These are phyloP conservation scores for Aspergillus brunneoviolaceus DNA, from an alignment of 2,329 filamentous ascomycete genomes.

Conservation along the genomic window DNA sequence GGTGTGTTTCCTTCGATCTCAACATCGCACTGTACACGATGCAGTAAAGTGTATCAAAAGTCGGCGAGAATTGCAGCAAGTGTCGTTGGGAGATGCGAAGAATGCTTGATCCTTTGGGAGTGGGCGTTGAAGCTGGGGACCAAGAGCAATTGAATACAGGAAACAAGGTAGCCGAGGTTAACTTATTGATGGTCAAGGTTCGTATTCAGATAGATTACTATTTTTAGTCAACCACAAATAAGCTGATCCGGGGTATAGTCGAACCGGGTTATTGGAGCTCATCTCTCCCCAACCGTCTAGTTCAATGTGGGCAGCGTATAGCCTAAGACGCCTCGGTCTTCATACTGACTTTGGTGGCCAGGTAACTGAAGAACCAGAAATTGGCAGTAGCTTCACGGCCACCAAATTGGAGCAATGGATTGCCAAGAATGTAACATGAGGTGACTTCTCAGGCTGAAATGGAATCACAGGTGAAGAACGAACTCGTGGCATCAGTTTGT, in stretches of 20 bases:
- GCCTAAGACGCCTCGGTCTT: conserved; percentile 1
- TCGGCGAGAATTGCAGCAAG: conserved; percentile 69
- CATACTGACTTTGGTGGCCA: conserved; percentile 28
- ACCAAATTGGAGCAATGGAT: conserved; percentile 88
- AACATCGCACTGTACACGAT: conserved; percentile 78
- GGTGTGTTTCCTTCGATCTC: conserved; percentile 77
- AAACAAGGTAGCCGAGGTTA: conserved; percentile 78
- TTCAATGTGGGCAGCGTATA: conserved; percentile 61
- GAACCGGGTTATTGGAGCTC: conserved; percentile 73
- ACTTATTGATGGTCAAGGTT: conserved; percentile 81
- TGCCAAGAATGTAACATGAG: conserved; percentile 60
- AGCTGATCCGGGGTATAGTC: conserved; percentile 36
- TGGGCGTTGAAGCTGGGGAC: conserved; percentile 64
- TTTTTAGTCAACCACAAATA: not conserved
- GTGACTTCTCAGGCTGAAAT: conserved; percentile 5
- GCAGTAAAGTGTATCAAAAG: conserved; percentile 65
- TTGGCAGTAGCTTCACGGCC: conserved; percentile 74
- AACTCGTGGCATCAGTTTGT: conserved; percentile 21
- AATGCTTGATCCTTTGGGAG: conserved; percentile 67
- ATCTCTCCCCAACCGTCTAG: conserved; percentile 87
- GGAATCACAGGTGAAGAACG: conserved; percentile 11
- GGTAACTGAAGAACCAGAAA: conserved; percentile 72
- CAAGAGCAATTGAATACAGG: conserved; percentile 74
- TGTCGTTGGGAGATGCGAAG: conserved; percentile 67
- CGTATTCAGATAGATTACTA: conserved; percentile 13